Evolutionary conservation across 306 rosid genomes (phyloP).

Genomic region (Argentina anserina): DNA sequence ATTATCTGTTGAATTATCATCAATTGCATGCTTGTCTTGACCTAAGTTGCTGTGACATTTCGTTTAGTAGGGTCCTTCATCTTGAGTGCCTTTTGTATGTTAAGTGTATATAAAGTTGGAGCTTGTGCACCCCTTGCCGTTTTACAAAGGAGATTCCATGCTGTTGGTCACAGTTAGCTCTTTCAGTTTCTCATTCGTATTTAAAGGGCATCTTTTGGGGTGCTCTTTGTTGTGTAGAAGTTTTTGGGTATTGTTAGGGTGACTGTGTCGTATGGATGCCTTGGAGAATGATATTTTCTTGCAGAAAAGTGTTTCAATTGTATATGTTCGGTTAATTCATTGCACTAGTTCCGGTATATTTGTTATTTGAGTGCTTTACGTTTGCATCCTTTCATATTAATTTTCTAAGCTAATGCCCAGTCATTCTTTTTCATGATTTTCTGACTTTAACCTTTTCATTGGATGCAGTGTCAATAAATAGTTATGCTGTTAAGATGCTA

Average conservation of each 20-base stretch:
- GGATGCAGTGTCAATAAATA: neutral
- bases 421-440: neutral
- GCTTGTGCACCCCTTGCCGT: neutral
- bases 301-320: neutral
- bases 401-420: neutral
- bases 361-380: neutral
- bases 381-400: neutral
- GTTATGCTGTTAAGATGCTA: neutral
- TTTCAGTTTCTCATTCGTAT: neutral
- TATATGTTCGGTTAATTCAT: neutral
- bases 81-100: neutral
- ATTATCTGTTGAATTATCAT: neutral
- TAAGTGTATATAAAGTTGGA: neutral
- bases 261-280: neutral
- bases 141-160: neutral
- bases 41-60: neutral
- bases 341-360: neutral
- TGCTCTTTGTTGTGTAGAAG: neutral
- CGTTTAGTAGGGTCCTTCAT: neutral
- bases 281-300: neutral
- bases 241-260: neutral
- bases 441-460: neutral
- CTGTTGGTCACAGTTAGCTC: neutral
- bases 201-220: neutral
- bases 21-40: neutral